Percentiles rank a stretch among this genome's conserved stretches.
These are phyloP conservation scores for Fusarium gaditjirri DNA, from an alignment of 2,329 filamentous ascomycete species.

Conservation along the genomic window DNA sequence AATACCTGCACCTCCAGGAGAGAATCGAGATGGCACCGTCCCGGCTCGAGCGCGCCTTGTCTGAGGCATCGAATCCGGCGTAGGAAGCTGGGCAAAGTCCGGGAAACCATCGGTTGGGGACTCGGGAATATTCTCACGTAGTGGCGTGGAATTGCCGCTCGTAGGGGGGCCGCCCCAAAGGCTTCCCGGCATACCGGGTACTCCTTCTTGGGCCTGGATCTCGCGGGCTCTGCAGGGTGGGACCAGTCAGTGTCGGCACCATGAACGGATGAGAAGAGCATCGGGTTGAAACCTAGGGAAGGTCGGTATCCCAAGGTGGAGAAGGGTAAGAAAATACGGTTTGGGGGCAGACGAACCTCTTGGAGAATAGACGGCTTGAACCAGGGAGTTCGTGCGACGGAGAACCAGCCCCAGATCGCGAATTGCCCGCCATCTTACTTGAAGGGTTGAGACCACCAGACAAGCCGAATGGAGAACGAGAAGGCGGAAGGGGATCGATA, in stretches of 20 bases:
- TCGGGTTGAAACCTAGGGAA: neutral
- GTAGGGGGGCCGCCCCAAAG: constrained; percentile 96
- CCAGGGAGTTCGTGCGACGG: constrained; percentile 89
- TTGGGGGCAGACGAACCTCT: constrained; percentile 73
- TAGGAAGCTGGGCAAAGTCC: constrained; percentile 80
- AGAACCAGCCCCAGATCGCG: constrained; percentile 90
- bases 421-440: constrained; percentile 67
- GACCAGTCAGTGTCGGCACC: constrained; percentile 26
- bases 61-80: constrained; percentile 72
- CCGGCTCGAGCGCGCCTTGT: constrained; percentile 87
- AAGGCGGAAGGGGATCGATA: constrained; percentile 72
- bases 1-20: constrained; percentile 74
- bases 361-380: constrained; percentile 83
- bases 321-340: constrained; percentile 1
- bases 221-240: constrained; percentile 80
- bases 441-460: constrained; percentile 69
- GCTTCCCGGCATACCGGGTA: constrained; percentile 73
- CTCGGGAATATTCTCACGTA: constrained; percentile 97
- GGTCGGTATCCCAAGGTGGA: constrained; percentile 13
- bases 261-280: neutral
- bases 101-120: constrained; percentile 96
- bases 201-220: constrained; percentile 95
- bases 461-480: constrained; percentile 79
- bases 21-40: constrained; percentile 95
- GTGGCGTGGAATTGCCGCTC: constrained; percentile 93